Conservation (phyloP, 2,329 filamentous ascomycete genomes). For the Ophiocordyceps polyrhachis-furcata region DNA sequence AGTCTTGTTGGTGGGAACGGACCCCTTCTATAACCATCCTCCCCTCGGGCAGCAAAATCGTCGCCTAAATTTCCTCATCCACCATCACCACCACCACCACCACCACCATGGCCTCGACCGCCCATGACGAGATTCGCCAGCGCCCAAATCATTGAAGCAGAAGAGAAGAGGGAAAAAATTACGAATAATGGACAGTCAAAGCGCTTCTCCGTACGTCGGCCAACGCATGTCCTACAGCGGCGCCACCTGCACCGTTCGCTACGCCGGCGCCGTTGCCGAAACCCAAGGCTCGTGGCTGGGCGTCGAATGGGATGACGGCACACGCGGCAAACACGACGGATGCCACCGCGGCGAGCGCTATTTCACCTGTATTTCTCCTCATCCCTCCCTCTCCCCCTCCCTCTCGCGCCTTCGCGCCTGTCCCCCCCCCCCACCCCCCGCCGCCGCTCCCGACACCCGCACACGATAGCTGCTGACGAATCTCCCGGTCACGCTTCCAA, state of each 20-base stretch:
- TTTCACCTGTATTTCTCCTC: slow-evolving; percentile 47
- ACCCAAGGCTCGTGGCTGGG: slow-evolving; percentile 74
- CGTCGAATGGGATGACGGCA: slow-evolving; percentile 87
- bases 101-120: too few species aligned
- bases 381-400: not conserved
- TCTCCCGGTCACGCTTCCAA: slow-evolving; percentile 7
- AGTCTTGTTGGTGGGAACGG: not conserved
- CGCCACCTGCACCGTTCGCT: slow-evolving; percentile 68
- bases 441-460: too few species aligned
- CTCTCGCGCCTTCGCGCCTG: not conserved
- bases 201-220: slow-evolving; percentile 29
- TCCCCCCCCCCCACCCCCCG: too few species aligned
- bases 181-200: not conserved
- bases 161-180: too few species aligned
- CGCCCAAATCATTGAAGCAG: too few species aligned
- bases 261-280: slow-evolving; percentile 56
- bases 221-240: slow-evolving; percentile 67
- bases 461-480: not conserved
- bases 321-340: slow-evolving; percentile 79
- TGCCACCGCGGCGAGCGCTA: slow-evolving; percentile 62
- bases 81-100: too few species aligned
- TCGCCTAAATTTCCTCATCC: too few species aligned
- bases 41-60: too few species aligned
- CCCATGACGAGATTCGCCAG: too few species aligned
- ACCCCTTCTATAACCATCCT: too few species aligned